Conservation (phyloP, 2,329 filamentous ascomycete species). For the Coniochaeta pulveracea region DNA sequence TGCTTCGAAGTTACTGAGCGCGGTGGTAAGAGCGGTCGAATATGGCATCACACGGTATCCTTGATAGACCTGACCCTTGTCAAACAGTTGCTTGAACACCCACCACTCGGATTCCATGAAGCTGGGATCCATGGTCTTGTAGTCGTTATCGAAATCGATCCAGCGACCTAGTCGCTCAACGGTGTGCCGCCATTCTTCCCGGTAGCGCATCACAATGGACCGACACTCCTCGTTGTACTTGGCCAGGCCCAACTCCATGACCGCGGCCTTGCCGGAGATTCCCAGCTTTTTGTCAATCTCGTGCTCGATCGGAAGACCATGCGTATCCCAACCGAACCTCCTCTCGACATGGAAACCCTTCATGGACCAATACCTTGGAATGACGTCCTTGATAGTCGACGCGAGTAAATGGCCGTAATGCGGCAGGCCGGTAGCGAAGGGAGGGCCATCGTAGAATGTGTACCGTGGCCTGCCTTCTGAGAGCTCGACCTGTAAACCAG, state of each 20-base stretch:
- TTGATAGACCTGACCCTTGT: slow-evolving; percentile 82
- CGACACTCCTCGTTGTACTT: slow-evolving; percentile 89
- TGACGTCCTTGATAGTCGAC: slow-evolving; percentile 95
- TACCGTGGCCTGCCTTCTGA: slow-evolving; percentile 75
- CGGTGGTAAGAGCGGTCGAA: slow-evolving; percentile 80
- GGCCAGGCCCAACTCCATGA: slow-evolving; percentile 73
- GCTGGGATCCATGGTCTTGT: slow-evolving; percentile 91
- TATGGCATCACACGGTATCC: slow-evolving; percentile 92
- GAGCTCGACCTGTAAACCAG: slow-evolving; percentile 48
- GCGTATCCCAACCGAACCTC: slow-evolving; percentile 89
- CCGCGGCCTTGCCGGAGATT: slow-evolving; percentile 73
- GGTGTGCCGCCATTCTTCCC: slow-evolving; percentile 75
- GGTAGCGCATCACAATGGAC: slow-evolving; percentile 86
- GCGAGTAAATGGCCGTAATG: slow-evolving; percentile 68
- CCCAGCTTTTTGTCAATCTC: slow-evolving; percentile 96
- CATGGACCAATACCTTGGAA: slow-evolving; percentile 95
- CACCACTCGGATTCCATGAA: slow-evolving; percentile 98
- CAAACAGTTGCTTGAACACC: slow-evolving; percentile 88
- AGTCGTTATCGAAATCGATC: slow-evolving; percentile 98
- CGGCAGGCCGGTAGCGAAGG: slow-evolving; percentile 49
- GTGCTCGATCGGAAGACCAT: slow-evolving; percentile 89
- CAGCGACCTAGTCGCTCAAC: slow-evolving; percentile 84
- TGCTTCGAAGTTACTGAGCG: slow-evolving; percentile 86
- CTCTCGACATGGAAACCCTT: slow-evolving; percentile 88
- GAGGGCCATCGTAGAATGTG: slow-evolving; percentile 88